These are phyloP conservation scores for Candida boleticola DNA, from an alignment of 805 yeast species.

Conservation along the genomic window DNA sequence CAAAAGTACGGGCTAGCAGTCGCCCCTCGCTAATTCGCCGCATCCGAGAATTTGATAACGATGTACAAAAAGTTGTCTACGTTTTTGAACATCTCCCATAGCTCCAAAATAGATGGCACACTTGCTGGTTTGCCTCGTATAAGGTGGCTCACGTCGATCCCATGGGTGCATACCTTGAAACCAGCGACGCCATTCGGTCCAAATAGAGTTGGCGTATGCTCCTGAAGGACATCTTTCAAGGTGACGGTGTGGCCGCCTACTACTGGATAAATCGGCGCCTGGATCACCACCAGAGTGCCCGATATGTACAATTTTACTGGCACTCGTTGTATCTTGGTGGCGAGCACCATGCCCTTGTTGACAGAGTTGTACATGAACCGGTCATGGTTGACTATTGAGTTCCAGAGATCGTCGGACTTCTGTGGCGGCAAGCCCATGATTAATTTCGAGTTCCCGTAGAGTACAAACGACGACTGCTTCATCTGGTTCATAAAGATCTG, in stretches of 20 bases:
- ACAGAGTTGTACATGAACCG: conserved; percentile 21
- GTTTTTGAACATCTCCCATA: conserved; percentile 34
- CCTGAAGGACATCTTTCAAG: conserved; percentile 6
- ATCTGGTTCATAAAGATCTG: conserved; percentile 72
- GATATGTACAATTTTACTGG: conserved; percentile 52
- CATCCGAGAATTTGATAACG: conserved; percentile 8
- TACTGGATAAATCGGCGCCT: conserved; percentile 18
- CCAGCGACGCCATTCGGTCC: no score
- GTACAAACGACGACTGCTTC: conserved; percentile 76
- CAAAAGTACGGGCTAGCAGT: no score
- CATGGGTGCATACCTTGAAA: conserved; percentile 2
- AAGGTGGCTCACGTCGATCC: background rate
- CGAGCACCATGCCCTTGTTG: conserved; percentile 23
- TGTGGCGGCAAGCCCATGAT: conserved; percentile 74
- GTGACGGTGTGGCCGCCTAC: conserved; percentile 5
- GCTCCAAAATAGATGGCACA: conserved; percentile 16
- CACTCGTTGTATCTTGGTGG: conserved; percentile 28
- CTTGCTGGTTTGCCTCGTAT: conserved; percentile 1
- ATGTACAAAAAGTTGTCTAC: conserved; percentile 38
- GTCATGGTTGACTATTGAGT: conserved; percentile 40
- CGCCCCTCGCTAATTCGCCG: no score
- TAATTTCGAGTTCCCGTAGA: conserved; percentile 74
- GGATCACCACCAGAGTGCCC: conserved; percentile 33
- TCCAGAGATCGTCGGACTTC: conserved; percentile 60
- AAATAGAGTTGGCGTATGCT: conserved; percentile 4